Evolutionary conservation across 2,329 filamentous ascomycete species (phyloP), one percentile per base, ranked within the genome.

Genomic region (Cadophora gregata): DNA sequence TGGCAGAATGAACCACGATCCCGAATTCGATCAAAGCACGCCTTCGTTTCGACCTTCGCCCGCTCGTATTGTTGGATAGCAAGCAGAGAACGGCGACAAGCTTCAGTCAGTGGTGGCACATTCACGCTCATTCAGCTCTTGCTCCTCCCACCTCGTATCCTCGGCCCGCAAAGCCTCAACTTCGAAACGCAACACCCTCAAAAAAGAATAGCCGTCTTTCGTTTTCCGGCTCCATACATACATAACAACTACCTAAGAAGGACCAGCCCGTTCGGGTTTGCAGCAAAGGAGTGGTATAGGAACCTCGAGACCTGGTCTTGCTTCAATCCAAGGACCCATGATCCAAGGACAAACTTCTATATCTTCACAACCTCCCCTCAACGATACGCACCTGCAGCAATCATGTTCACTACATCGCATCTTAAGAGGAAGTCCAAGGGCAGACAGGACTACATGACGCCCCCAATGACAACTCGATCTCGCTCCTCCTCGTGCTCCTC

Each of bases 401-500:
- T 10, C 48, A 67, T 67, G 62, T 61, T 31, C 48, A 66, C 67
- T 58, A 64, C 38, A 48, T 71, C 65, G 2, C 56, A 61, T 48
- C 31, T 69, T 36, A 74, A 70, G 59, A 68, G 72, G 63, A 69
- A 71, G 62, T 63, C 53, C 6, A 67, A 63, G 38, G 53, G 63
- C 25, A 71, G 70, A 59, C 59, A 68, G 25, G 64, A 63, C 50
- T 56, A 66, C 62, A 72, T 69, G 63, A 70, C 69, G 48, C 66
- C 71, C 47, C 71, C 73, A 65, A 70, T 73, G 66, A 42, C 64
- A 33, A 70, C 70, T 38, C 72, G 73, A 62, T 72, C 71, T 25
- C 64, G 67, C 58, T 72, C 69, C 62, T 72, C 71, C 31, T 75
- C 75, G 16, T 73, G 71, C 21, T 75, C 75, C 12, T 72, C 72